A percentile compares a stretch with the other conserved stretches of the same genome.
Conservation (phyloP, 2,329 filamentous ascomycete species). For the Leptosphaerulina australis region DNA sequence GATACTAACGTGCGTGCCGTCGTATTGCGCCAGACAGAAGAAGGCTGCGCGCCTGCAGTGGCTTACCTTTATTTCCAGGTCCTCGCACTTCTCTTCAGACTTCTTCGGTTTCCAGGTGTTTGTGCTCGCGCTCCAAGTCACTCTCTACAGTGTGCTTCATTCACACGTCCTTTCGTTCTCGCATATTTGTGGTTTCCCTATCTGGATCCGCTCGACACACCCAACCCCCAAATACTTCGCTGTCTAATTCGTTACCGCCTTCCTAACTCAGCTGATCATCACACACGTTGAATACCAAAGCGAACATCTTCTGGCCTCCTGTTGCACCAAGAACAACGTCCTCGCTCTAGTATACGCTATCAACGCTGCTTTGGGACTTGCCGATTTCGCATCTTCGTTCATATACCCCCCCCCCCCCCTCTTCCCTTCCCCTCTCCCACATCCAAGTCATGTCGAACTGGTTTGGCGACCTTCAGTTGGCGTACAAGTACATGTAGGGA, state of each 20-base stretch:
- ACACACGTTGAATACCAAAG: neutral
- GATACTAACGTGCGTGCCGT: conserved; percentile 37
- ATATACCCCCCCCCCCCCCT: too few species aligned
- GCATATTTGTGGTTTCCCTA: conserved; percentile 19
- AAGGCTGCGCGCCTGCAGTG: conserved; percentile 26
- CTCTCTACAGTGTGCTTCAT: conserved; percentile 37
- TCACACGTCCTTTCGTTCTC: conserved; percentile 46
- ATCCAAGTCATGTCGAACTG: conserved; percentile 35
- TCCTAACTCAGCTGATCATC: neutral
- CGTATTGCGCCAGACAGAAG: conserved; percentile 36
- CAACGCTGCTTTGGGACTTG: neutral
- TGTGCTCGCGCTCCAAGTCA: conserved; percentile 26
- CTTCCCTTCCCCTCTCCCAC: too few species aligned
- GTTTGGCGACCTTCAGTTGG: conserved; percentile 45
- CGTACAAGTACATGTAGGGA: conserved; percentile 48
- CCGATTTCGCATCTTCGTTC: neutral
- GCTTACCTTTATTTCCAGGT: conserved; percentile 33
- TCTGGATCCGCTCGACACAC: conserved; percentile 26
- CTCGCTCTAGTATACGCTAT: neutral
- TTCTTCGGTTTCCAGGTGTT: conserved; percentile 29
- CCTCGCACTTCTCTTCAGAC: conserved; percentile 24
- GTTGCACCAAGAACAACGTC: neutral
- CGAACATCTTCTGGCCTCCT: neutral
- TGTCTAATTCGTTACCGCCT: neutral
- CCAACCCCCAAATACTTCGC: conserved; percentile 7